These are phyloP conservation scores for Syzygium aqueum DNA, from an alignment of 345 rosid species.

Conservation along the genomic window DNA sequence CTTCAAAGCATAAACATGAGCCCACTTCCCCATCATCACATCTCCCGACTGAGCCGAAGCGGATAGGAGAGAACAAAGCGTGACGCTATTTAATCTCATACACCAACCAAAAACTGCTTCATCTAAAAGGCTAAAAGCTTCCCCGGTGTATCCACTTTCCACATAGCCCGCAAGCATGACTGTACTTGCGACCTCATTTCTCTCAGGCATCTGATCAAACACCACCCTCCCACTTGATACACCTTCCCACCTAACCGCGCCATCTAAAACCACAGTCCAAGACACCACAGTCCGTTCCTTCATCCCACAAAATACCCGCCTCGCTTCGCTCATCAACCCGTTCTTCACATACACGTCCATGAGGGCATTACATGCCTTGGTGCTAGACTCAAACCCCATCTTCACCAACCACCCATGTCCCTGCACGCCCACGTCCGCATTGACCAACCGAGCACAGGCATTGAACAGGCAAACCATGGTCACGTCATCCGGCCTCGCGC, in stretches of 20 bases:
- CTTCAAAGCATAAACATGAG: slow-evolving; percentile 64
- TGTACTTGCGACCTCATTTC: slow-evolving; percentile 67
- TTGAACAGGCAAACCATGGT: slow-evolving; percentile 42
- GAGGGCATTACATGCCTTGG: slow-evolving; percentile 46
- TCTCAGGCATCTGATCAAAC: slow-evolving; percentile 63
- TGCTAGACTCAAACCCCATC: slow-evolving; percentile 27
- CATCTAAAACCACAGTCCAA: slow-evolving; percentile 64
- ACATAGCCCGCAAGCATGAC: slow-evolving; percentile 59
- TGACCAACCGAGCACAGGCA: slow-evolving; percentile 38
- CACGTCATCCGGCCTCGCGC: slow-evolving; percentile 46
- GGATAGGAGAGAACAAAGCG: slow-evolving; percentile 56
- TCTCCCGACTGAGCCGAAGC: slow-evolving; percentile 74
- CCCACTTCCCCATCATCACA: slow-evolving; percentile 53
- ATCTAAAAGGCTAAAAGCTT: slow-evolving; percentile 33
- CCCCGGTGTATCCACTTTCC: slow-evolving; percentile 41
- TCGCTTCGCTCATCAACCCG: slow-evolving; percentile 36
- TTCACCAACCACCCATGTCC: slow-evolving; percentile 54
- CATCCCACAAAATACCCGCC: slow-evolving; percentile 35
- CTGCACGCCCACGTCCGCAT: slow-evolving; percentile 42
- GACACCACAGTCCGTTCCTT: slow-evolving; percentile 50
- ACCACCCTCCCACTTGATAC: slow-evolving; percentile 39
- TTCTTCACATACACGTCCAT: slow-evolving; percentile 74
- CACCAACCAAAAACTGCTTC: slow-evolving; percentile 36
- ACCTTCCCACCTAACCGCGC: slow-evolving; percentile 57
- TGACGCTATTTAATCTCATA: slow-evolving; percentile 33